Evolutionary conservation across 768 basidiomycete species (phyloP).

Genomic region (Leccinum pellstonianum): DNA sequence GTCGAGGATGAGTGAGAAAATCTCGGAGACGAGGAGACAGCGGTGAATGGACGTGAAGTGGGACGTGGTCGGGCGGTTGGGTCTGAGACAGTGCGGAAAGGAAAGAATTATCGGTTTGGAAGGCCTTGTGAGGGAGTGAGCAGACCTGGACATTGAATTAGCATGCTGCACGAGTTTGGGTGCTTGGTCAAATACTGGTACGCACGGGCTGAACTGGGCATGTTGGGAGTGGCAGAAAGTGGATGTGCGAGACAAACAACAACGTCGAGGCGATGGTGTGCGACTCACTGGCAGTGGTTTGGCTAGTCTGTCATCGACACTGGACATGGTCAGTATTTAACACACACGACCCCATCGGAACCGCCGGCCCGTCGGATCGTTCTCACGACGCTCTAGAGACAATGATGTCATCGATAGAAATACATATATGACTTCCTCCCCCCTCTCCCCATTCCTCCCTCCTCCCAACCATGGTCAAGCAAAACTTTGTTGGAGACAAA

Average conservation of each 20-base stretch:
- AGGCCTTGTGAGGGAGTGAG: neutral
- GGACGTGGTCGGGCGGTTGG: neutral
- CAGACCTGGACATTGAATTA: slow-evolving; percentile 10
- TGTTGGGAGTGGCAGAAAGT: neutral
- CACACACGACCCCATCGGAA: no score
- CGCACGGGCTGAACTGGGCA: slow-evolving; percentile 8
- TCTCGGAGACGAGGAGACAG: slow-evolving; percentile 22
- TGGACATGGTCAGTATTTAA: neutral
- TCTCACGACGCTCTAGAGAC: no score
- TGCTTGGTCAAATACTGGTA: neutral
- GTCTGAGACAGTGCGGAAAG: neutral
- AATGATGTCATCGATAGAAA: slow-evolving; percentile 10
- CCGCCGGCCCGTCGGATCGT: no score
- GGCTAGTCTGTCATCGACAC: neutral
- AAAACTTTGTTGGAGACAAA: slow-evolving; percentile 29
- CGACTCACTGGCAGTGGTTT: neutral
- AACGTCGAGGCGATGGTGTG: neutral
- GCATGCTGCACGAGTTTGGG: neutral
- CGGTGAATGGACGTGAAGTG: slow-evolving; percentile 17
- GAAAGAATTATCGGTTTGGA: neutral
- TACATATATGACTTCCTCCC: no score
- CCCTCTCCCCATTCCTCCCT: neutral
- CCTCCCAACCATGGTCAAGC: slow-evolving; percentile 12
- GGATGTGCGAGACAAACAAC: neutral
- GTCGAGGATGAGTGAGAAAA: slow-evolving; percentile 23